phyloP scores from a whole-genome alignment of 768 basidiomycete genomes.

The Cyathus striatus region DNA sequence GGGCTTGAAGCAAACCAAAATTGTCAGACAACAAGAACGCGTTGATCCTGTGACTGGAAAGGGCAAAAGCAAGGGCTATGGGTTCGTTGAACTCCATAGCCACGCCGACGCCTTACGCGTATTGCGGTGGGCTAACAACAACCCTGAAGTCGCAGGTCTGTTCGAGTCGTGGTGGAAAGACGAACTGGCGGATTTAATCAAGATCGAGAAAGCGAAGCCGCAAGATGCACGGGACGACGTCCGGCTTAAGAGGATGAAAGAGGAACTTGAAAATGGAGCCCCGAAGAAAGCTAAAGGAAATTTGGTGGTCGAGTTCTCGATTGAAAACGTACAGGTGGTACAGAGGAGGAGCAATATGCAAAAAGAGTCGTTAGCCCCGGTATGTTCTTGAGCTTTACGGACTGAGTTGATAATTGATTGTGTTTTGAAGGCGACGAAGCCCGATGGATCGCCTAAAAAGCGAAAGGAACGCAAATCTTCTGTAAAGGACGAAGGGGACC shows the following conservation, averaged over 20 bases:
- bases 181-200: slow-evolving; percentile 58
- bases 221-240: slow-evolving; percentile 51
- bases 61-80: slow-evolving; percentile 89
- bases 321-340: slow-evolving; percentile 90
- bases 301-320: slow-evolving; percentile 92
- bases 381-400: no score
- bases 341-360: slow-evolving; percentile 58
- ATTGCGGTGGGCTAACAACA: slow-evolving; percentile 93
- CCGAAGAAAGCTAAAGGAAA: slow-evolving; percentile 38
- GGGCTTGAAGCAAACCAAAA: slow-evolving; percentile 87
- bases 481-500: no score
- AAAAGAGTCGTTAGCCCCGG: slow-evolving; percentile 1
- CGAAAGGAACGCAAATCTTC: slow-evolving; percentile 8
- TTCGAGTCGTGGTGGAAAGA: slow-evolving; percentile 85
- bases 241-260: slow-evolving; percentile 52
- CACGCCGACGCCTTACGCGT: slow-evolving; percentile 91
- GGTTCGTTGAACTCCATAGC: slow-evolving; percentile 84
- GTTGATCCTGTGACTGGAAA: slow-evolving; percentile 84
- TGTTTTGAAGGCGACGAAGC: no score
- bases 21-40: slow-evolving; percentile 86
- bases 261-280: slow-evolving; percentile 43
- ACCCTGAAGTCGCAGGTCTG: slow-evolving; percentile 55
- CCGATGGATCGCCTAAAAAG: slow-evolving; percentile 6
- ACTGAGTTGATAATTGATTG: no score
- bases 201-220: slow-evolving; percentile 55